Conservation (phyloP, 2,329 filamentous ascomycete species). For the Aspergillus sergii region DNA sequence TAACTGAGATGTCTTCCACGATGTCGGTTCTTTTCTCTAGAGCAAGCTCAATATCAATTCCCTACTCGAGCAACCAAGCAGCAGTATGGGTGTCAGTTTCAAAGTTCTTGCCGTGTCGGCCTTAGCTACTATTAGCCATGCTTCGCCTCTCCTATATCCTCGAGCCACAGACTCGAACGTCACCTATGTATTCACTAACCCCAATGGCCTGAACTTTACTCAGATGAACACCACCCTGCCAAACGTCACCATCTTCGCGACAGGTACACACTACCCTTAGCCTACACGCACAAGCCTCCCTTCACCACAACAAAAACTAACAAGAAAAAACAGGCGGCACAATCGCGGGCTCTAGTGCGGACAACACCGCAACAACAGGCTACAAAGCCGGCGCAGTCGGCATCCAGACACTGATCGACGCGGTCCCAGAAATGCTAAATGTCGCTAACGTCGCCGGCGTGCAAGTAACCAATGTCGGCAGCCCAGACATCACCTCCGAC, state of each 20-base stretch:
- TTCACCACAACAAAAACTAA: not conserved
- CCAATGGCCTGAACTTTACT: slow-evolving; percentile 29
- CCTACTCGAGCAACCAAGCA: not conserved
- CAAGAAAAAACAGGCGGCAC: slow-evolving; percentile 23
- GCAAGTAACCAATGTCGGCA: slow-evolving; percentile 32
- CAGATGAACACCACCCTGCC: slow-evolving; percentile 29
- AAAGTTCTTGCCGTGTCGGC: slow-evolving; percentile 20
- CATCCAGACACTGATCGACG: slow-evolving; percentile 27
- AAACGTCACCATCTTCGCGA: slow-evolving; percentile 30
- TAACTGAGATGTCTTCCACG: not conserved
- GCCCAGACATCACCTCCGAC: slow-evolving; percentile 26
- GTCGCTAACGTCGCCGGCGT: slow-evolving; percentile 31
- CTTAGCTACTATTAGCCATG: slow-evolving; percentile 21
- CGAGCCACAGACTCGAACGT: slow-evolving; percentile 20
- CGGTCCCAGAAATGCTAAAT: slow-evolving; percentile 28
- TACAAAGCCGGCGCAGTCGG: slow-evolving; percentile 28
- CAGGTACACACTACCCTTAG: slow-evolving; percentile 12
- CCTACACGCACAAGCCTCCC: not conserved
- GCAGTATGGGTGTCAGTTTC: slow-evolving; percentile 21
- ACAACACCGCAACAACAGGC: slow-evolving; percentile 30
- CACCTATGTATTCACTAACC: slow-evolving; percentile 26
- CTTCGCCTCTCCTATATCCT: slow-evolving; percentile 25
- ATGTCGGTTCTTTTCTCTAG: not conserved
- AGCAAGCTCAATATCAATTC: not conserved
- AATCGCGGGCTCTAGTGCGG: slow-evolving; percentile 27